Conservation (phyloP, 1,284 basidiomycete species). For the Chondrostereum purpureum region DNA sequence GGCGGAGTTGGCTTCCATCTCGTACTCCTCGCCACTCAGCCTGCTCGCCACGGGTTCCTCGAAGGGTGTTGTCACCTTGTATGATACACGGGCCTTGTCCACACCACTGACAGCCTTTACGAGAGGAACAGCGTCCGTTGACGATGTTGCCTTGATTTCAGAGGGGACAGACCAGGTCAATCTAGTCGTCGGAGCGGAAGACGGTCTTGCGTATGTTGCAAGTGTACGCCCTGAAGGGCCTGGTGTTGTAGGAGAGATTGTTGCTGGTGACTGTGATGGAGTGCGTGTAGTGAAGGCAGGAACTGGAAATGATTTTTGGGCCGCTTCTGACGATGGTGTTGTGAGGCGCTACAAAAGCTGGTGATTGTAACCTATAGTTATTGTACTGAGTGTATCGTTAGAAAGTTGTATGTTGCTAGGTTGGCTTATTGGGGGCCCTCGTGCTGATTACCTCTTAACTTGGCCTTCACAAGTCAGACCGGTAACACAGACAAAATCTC, state of each 20-base stretch:
- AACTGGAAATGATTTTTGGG: slow-evolving; percentile 39
- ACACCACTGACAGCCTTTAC: slow-evolving; percentile 38
- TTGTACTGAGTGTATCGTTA: no score
- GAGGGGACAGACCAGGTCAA: slow-evolving; percentile 22
- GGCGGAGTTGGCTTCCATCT: slow-evolving; percentile 47
- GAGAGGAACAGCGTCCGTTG: slow-evolving; percentile 51
- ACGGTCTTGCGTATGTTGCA: slow-evolving; percentile 54
- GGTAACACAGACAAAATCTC: no score
- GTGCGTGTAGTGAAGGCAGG: slow-evolving; percentile 31
- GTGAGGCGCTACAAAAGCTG: slow-evolving; percentile 36
- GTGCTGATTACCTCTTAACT: no score
- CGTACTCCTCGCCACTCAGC: slow-evolving; percentile 32
- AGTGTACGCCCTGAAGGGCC: slow-evolving; percentile 26
- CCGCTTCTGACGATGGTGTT: slow-evolving; percentile 53
- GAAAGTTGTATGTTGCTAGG: no score
- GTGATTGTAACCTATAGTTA: no score
- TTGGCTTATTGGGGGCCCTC: no score
- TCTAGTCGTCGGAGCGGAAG: slow-evolving; percentile 45
- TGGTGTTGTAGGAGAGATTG: slow-evolving; percentile 30
- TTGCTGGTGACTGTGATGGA: slow-evolving; percentile 43
- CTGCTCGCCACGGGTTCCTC: slow-evolving; percentile 60
- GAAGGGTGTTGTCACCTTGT: slow-evolving; percentile 53
- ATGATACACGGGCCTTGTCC: slow-evolving; percentile 41
- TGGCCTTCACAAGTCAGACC: no score
- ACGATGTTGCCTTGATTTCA: slow-evolving; percentile 40